These are phyloP conservation scores for Pseudonitzschia delicatissima DNA, from an alignment of 108 stramenopile genomes.

Conservation along the genomic window DNA sequence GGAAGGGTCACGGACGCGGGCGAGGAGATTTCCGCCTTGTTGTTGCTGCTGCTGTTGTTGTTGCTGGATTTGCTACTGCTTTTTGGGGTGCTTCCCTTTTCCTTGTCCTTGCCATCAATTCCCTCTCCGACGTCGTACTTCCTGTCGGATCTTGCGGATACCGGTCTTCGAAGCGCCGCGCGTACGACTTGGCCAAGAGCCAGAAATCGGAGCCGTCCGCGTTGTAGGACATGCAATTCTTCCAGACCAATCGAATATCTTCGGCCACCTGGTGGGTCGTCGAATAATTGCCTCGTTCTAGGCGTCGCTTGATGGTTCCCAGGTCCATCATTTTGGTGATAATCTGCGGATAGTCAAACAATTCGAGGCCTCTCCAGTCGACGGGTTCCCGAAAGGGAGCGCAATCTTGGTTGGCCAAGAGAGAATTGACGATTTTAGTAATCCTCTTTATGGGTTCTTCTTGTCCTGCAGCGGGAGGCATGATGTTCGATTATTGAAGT, in stretches of 20 bases:
- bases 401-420: constrained; percentile 54
- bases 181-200: constrained; percentile 66
- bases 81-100: background rate
- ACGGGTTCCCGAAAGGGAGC: constrained; percentile 92
- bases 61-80: background rate
- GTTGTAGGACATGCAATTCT: constrained; percentile 96
- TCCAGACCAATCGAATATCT: constrained; percentile 95
- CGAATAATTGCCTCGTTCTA: constrained; percentile 79
- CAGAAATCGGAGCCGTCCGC: constrained; percentile 83
- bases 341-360: constrained; percentile 93
- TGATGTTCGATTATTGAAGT: constrained; percentile 11
- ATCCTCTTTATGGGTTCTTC: constrained; percentile 53
- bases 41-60: background rate
- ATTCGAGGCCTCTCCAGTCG: constrained; percentile 91
- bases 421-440: constrained; percentile 63
- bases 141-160: constrained; percentile 72
- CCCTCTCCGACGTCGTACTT: constrained; percentile 28
- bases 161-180: constrained; percentile 83
- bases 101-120: background rate
- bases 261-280: constrained; percentile 74
- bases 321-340: constrained; percentile 96
- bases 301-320: constrained; percentile 85
- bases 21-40: no score
- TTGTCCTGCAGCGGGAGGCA: constrained; percentile 48
- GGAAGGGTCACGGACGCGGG: background rate